Evolutionary conservation across 1,284 basidiomycete species (phyloP).

Genomic region (Microbotryum scabiosae): DNA sequence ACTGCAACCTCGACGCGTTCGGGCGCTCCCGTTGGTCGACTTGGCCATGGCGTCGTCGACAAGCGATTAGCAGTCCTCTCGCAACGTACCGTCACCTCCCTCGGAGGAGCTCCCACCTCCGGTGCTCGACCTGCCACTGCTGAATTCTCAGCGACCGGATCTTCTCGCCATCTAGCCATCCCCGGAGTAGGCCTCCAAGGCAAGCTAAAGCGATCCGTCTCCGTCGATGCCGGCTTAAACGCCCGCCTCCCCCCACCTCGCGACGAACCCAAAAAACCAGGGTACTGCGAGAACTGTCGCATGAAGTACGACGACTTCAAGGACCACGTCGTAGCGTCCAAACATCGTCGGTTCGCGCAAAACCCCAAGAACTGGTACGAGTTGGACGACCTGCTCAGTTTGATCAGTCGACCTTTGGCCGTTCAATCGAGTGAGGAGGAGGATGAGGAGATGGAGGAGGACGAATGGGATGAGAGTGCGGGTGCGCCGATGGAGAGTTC

Average conservation of each 20-base stretch:
- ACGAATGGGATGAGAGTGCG: background rate
- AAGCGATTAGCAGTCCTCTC: conserved; percentile 34
- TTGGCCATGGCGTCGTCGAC: conserved; percentile 22
- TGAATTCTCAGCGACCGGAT: background rate
- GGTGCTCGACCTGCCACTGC: conserved; percentile 1
- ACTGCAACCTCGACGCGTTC: conserved; percentile 63
- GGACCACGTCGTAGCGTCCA: conserved; percentile 65
- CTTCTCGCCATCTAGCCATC: too few relatives aligned
- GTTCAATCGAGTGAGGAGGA: background rate
- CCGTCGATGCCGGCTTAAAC: conserved; percentile 37
- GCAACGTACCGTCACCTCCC: conserved; percentile 37
- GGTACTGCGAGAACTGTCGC: conserved; percentile 97
- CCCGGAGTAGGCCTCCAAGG: background rate
- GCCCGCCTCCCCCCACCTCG: conserved; percentile 9
- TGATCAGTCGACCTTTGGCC: conserved; percentile 54
- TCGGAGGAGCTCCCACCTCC: conserved; percentile 28
- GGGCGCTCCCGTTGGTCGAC: conserved; percentile 25
- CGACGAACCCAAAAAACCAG: conserved; percentile 73
- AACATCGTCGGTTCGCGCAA: conserved; percentile 77
- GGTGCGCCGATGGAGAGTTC: background rate
- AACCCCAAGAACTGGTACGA: conserved; percentile 71
- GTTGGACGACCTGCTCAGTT: conserved; percentile 68
- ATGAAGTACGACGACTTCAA: conserved; percentile 83
- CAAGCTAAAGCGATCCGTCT: conserved; percentile 28
- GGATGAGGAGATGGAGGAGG: background rate